These are phyloP conservation scores for Inga oerstediana DNA, from an alignment of 306 rosid species.

Conservation along the genomic window DNA sequence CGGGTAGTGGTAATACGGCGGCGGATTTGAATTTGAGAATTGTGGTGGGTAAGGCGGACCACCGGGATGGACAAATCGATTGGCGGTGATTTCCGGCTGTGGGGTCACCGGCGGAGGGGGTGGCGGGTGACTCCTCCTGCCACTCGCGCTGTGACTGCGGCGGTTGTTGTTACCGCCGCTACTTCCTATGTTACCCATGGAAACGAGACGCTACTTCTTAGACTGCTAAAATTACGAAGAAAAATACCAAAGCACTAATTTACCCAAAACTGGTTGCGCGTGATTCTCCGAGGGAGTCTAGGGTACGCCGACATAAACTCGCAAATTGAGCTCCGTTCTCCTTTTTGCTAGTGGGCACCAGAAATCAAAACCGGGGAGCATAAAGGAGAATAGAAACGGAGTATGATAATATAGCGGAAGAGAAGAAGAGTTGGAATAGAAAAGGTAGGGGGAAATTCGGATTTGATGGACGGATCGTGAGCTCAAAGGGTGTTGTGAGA, in stretches of 20 bases:
- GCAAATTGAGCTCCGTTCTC: neutral
- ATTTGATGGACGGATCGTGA: neutral
- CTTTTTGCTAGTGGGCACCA: neutral
- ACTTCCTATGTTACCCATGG: slow-evolving; percentile 86
- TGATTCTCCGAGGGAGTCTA: neutral
- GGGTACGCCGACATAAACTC: neutral
- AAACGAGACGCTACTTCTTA: neutral
- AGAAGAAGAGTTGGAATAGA: neutral
- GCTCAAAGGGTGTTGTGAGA: slow-evolving; percentile 27
- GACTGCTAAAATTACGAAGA: neutral
- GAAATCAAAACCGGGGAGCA: slow-evolving; percentile 28
- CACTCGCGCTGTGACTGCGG: slow-evolving; percentile 53
- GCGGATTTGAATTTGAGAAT: slow-evolving; percentile 43
- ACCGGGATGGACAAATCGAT: slow-evolving; percentile 64
- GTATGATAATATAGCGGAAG: neutral
- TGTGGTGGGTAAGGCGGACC: slow-evolving; percentile 66
- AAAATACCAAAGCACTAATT: neutral
- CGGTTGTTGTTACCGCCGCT: slow-evolving; percentile 55
- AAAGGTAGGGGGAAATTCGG: neutral
- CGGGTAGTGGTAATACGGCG: slow-evolving; percentile 65
- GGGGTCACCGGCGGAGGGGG: slow-evolving; percentile 60
- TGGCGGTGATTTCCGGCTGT: slow-evolving; percentile 65
- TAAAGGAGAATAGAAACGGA: neutral
- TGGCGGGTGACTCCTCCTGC: slow-evolving; percentile 65
- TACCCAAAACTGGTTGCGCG: neutral